Base-by-base conservation (phyloP, 2,329 filamentous ascomycete genomes). In the Fusarium penzigii region DNA sequence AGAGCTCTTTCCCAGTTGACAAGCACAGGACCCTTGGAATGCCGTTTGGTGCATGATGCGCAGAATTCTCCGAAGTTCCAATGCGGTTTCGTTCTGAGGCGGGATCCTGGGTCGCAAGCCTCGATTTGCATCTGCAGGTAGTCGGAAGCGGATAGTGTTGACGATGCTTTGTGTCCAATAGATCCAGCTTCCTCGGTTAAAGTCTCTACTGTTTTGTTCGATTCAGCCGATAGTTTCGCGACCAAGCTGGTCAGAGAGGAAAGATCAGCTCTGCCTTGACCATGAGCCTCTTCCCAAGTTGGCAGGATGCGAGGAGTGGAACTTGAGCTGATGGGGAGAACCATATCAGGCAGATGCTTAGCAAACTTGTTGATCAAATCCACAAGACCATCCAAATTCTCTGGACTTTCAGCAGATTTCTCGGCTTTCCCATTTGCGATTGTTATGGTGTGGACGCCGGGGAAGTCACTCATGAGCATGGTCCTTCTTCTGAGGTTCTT, bases 311-410 rank as follows among this genome's bases (percentile, higher is more conserved):
- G 67, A 14, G 72, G 72, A 8, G 63, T 56, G 10, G 59, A 52
- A 16, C 88, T 82, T 17, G 89, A 78, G 66, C 96, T 96, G 73
- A 96, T 89, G 0, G 89, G 88, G 17, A 96, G 72, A 57, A 91
- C 84, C 89, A 96, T 92, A 57, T 92, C 84, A 1, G 90, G 90
- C 13, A 96, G 76, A 64, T 88, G 83, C 57, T 86, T 73, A 2
- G 86, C 80, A 62, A 96, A 96, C 2, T 79, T 75, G 46, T 83
- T 76, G 66, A 95, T 84, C 82, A 94, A 89, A 5, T 80, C 79
- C 7, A 83, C 75, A 0, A 82, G 64, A n/a, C 72, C 70, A 13
- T 78, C 70, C 39, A 83, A 59, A 17, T 74, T 63, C 12, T 65
- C 52, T 16, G 68, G 64, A 2, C 61, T 56, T 8, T 70, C 66